Evolutionary conservation across 768 basidiomycete species (phyloP), one percentile per base, ranked within the genome.

Genomic region (Phanerochaete carnosa): DNA sequence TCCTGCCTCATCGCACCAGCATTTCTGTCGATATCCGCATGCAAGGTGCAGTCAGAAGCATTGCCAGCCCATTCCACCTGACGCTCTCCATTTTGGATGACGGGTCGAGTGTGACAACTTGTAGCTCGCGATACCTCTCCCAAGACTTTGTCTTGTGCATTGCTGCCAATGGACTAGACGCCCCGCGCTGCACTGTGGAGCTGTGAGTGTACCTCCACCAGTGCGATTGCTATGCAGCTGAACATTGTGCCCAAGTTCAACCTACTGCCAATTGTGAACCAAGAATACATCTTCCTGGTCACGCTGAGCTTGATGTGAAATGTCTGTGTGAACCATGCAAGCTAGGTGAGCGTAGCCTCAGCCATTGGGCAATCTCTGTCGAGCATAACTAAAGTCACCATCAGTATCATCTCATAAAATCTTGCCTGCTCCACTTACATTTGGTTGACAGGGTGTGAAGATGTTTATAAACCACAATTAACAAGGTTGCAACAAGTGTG

Each of bases 251-350:
- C 86, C 1, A 80, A 77, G 45, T 80, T 82, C 60, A 67, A 73
- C 22, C 65, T 84, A 2, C 76, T 78, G 1, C 74, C 75, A 1
- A 65, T 83, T 1, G 60, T 60, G 13, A 66, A 72, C 0, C 84
- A 85, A 55, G 86, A 88, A 59, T 88, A 82, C 57, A 71, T 88
- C 0, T 88, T 88, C 62, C 58, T 88, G 7, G 72, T 88, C n/a
- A n/a, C n/a, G n/a, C n/a, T n/a, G n/a, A n/a, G n/a, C n/a, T n/a
- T n/a, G n/a, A n/a, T n/a, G n/a, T n/a, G n/a, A n/a, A n/a, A n/a
- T n/a, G n/a, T n/a, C n/a, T n/a, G n/a, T n/a, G n/a, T n/a, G n/a
- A n/a, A n/a, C n/a, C n/a, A n/a, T n/a, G n/a, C n/a, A n/a, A n/a
- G n/a, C n/a, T n/a, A n/a, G n/a, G n/a, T n/a, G n/a, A n/a, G n/a